Evolutionary conservation across 306 rosid species (phyloP), one percentile per base, ranked within the genome.

Genomic region (Sicyos edulis): DNA sequence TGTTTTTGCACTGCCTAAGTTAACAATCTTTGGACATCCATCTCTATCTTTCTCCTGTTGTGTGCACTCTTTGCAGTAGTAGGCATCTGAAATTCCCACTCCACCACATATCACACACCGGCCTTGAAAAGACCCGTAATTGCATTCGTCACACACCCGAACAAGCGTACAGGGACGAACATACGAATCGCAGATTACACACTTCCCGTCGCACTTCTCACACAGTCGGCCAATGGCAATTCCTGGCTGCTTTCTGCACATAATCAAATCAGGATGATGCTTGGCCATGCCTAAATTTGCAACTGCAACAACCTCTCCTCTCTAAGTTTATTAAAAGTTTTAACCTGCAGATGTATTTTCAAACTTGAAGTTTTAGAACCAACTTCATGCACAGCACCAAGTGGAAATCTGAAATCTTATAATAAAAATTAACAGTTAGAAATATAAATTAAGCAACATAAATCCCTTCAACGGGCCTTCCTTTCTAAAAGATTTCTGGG

Each of bases 11-110:
- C 93, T 88, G 17, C 96, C 98, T 64, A 92, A 77, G 71, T 92
- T 90, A 64, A 90, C 96, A 70, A 92, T 92, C 82, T 92, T 92
- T 29, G 96, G 98, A 62, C 98, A 92, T 45, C 96, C 98, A 78
- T 88, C 96, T 75, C 96, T 86, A 17, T 92, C 96, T 85, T 88
- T 92, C 87, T 87, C 96, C 79, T 88, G 96, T 78, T 92, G 98
- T 3, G 96, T 92, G 72, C 98, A 92, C 89, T 92, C 98, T 81
- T 90, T 88, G 83, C 98, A 88, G 75, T 88, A 92, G 85, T 88
- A 92, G 40, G 96, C 93, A 81, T 92, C 92, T 6, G 96, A 92
- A 20, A 92, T 92, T 66, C 96, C 96, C 14, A 88, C 90, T 55
- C 96, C 96, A 80, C 96, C 96, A 66, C 93, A 90, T 73, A 93